Evolutionary conservation across 192 early-diverging fungal genomes (phyloP), one percentile per base, ranked within the genome.

Genomic region (Diversispora eburnea): DNA sequence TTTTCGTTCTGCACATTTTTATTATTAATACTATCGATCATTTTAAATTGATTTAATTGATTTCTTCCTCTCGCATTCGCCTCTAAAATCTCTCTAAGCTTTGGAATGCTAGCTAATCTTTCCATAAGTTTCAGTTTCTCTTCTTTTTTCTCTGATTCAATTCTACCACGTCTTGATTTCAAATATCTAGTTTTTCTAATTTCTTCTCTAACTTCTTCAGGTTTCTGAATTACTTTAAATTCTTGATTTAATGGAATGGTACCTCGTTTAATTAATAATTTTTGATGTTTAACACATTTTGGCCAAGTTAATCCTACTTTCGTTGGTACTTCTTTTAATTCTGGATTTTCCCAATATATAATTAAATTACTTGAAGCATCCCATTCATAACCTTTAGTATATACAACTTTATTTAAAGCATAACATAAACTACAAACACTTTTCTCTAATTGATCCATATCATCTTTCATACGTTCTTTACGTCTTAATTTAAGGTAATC

Each of bases 321-420:
- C n/a, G 70, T 76, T 46, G 76, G 71, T 6, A 82, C 22, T 39
- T 82, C 73, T 22, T 67, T 75, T 48, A 79, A 75, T 19, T 58
- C 67, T 68, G 63, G 52, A 41, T 77, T 75, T 69, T 82, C 80
- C 80, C 80, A 82, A 47, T 74, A 54, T 7, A 78, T 78, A 9
- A 60, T 71, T 13, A 82, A 56, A 42, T 19, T 43, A 56, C 76
- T 77, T 46, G 52, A 52, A 17, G n/a, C 33, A 48, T 65, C 64
- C 3, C 72, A 60, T 20, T 63, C 67, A 7, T 65, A 22, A 4
- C 56, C 33, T 56, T 49, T 41, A 19, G 45, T 33, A 33, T 33
- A 33, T 42, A 43, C 57, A 3, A 77, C 47, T 1, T 72, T 39
- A 49, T 78, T 75, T 19, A 81, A 58, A 48, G 77, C 75, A 25